A percentile compares a stretch with the other conserved stretches of the same genome.
Evolutionary conservation across 768 basidiomycete genomes (phyloP).

Genomic region (Psilocybe sp.): DNA sequence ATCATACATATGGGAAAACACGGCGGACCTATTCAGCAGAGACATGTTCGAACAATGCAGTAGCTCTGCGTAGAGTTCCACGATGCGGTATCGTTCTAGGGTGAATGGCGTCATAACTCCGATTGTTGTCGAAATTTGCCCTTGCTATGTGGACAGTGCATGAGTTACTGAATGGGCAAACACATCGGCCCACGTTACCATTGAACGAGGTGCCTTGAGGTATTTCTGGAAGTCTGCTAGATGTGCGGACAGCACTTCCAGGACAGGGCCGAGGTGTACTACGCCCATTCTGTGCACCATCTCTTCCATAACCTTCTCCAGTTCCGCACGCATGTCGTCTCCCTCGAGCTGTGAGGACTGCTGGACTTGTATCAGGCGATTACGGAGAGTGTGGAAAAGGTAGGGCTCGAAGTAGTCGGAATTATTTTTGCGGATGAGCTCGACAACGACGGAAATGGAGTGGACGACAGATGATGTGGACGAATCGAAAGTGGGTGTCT

Average conservation of each 20-base stretch:
- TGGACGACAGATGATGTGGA: conserved; percentile 79
- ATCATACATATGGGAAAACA: conserved; percentile 73
- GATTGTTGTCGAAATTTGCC: conserved; percentile 70
- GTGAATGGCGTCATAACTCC: conserved; percentile 79
- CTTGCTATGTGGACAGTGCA: conserved; percentile 43
- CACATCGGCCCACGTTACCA: conserved; percentile 39
- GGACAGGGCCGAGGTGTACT: conserved; percentile 82
- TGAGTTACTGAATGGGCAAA: conserved; percentile 3
- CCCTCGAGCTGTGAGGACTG: conserved; percentile 55
- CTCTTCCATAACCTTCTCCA: conserved; percentile 73
- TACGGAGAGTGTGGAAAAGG: conserved; percentile 90
- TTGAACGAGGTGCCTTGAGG: conserved; percentile 69
- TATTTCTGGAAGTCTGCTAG: conserved; percentile 69
- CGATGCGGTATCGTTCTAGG: conserved; percentile 92
- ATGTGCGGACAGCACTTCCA: conserved; percentile 69
- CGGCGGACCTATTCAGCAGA: conserved; percentile 77
- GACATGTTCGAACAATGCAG: conserved; percentile 99
- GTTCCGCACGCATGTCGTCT: conserved; percentile 60
- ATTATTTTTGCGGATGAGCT: conserved; percentile 95
- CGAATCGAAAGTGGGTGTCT: conserved; percentile 42
- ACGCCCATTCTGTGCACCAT: conserved; percentile 86
- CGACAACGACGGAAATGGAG: conserved; percentile 85
- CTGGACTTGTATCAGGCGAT: conserved; percentile 84
- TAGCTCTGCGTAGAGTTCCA: conserved; percentile 95
- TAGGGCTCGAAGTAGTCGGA: conserved; percentile 99